Base-by-base conservation (phyloP, 345 rosid genomes). In the Mallotus nudiflorus region DNA sequence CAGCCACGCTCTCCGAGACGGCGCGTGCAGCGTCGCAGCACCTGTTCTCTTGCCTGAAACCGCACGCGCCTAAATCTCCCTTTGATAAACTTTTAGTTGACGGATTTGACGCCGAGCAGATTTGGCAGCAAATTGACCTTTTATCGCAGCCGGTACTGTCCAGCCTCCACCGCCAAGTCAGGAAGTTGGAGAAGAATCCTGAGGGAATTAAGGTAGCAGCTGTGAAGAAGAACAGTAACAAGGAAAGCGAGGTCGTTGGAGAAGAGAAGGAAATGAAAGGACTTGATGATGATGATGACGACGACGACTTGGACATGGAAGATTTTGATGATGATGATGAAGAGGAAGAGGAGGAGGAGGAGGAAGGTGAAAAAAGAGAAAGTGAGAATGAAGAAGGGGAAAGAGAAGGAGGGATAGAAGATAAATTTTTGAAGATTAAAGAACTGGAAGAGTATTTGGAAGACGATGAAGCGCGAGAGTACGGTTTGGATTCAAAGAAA, bases 81-180 rank as follows among this genome's bases (percentile, higher is more conserved):
- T 77, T 92, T 53, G 94, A 90, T 62, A 67, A 82, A 65, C 86
- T 95, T 13, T 75, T 90, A 52, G 75, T 84, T 15, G 90, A 90
- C 14, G 98, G 98, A 1, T 95, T 86, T 67, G 97, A 95, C 50
- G 82, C 89, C 2, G 98, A 92, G 82, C 99, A 95, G 85, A 89
- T 95, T 77, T 92, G 97, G 98, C 98, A 86, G 86, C 99, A 95
- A 66, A 89, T 90, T 50, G 99, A 95, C 75, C 75, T 92, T 66
- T 91, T 82, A 29, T 83, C 97, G 19, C 89, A 82, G 75, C 91
- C 91, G 12, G 66, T 90, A 58, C 15, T 90, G 48, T 82, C 89
- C 10, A 69, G 39, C 39, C 73, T 92, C 67, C 84, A 83, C 6
- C 86, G 92, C 8, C 89, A 87, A 72, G 84, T 87, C 20, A 77